Base-by-base conservation (phyloP, 2,329 filamentous ascomycete species). In the Cercospora zeae-maydis region DNA sequence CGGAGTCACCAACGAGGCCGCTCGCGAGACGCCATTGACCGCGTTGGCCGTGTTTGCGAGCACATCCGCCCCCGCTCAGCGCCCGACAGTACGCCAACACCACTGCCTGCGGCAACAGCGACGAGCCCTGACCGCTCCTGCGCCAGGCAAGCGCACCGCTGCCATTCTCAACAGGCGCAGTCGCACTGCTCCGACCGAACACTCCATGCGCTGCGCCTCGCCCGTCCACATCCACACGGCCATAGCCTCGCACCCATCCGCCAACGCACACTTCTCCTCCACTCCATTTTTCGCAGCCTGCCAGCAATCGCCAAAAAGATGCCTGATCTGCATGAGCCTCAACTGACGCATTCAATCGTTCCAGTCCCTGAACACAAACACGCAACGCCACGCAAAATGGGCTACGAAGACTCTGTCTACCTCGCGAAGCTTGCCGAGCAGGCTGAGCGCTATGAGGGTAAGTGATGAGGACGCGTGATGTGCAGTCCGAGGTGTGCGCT, bases 341-440 rank as follows among this genome's bases (percentile, higher is more conserved):
- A 16, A 51, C 56, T 58, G 56, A 58, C 56, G 49, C 39, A 30
- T 36, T 16, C 39, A 24, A 33, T 49, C 56, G 39, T 27, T 49
- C 49, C 56, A 58, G 56, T 58, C 56, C 31, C 42, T 36, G 27
- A 56, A 58, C 54, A 31, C 33, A 62, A 52, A 14, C 24, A 42
- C 58, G 45, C 31, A 11, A 31, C 52, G 51, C 64, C 33, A 53
- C 47, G 47, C 67, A 71, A 84, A 84, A 98, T 98, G 93, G 92
- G 91, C 88, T 92, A 96, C 86, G 93, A 98, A 87, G 93, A 98
- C 84, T 93, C 93, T 77, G 95, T 99, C 78, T 98, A 98, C 83
- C 90, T 98, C 80, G 95, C 95, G 83, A 98, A 98, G 92, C 91
- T 99, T 81, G 95, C 95, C 79, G 95, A 99, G 89, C 95, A 99